Percentiles rank a stretch among this genome's conserved stretches.
Evolutionary conservation across 768 basidiomycete species (phyloP).

Genomic region (Podaxis rugospora): DNA sequence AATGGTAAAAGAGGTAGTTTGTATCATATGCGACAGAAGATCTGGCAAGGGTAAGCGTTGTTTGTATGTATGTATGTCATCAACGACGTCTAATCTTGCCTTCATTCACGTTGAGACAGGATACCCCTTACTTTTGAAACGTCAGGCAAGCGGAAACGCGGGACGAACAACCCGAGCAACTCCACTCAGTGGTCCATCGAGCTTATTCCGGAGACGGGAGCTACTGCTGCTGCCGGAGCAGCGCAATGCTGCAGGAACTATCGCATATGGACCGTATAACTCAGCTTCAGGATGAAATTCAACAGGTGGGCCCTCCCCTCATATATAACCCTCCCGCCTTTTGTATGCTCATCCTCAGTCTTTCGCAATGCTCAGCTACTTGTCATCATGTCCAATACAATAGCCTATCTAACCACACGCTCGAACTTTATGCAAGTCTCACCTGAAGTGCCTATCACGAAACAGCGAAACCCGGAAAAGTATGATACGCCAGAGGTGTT

Average conservation of each 20-base stretch:
- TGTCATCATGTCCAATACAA: conserved; percentile 80
- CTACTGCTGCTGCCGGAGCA: conserved; percentile 24
- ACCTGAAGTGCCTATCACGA: conserved; percentile 78
- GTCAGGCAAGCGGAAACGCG: no score
- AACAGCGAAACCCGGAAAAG: conserved; percentile 67
- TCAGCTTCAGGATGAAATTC: conserved; percentile 92
- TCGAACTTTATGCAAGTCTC: conserved; percentile 78
- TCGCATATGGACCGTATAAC: conserved; percentile 96
- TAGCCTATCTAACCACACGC: conserved; percentile 74
- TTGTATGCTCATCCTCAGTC: background rate
- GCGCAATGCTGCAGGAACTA: conserved; percentile 89
- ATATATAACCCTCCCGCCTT: background rate
- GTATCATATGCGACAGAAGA: background rate
- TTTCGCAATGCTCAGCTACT: conserved; percentile 52
- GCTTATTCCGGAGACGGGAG: background rate
- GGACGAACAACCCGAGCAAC: no score
- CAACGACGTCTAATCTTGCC: no score
- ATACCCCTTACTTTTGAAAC: no score
- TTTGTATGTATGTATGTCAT: no score
- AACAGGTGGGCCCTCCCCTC: conserved; percentile 49
- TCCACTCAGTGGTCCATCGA: background rate
- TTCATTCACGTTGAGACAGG: no score
- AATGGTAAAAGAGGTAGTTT: background rate
- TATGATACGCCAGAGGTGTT: conserved; percentile 71
- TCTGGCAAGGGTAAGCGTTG: background rate